Conservation (phyloP, 495 filamentous ascomycete species). For the Cercophora scortea region DNA sequence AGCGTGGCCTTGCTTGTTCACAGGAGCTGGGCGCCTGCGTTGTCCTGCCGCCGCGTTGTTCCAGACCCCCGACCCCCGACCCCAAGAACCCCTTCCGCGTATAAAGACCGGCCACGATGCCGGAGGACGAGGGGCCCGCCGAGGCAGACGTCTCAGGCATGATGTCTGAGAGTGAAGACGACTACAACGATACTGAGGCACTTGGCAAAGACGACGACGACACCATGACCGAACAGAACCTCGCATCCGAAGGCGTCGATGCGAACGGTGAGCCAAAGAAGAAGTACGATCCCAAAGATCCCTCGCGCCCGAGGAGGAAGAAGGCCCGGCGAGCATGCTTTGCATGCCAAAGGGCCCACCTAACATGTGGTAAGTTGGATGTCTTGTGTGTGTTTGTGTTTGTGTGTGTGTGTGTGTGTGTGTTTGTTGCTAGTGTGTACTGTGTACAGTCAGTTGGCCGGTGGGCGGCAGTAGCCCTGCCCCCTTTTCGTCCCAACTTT, state of each 20-base stretch:
- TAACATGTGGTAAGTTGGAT: slow-evolving; percentile 82
- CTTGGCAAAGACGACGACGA: slow-evolving; percentile 49
- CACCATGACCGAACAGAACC: slow-evolving; percentile 48
- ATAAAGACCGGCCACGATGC: slow-evolving; percentile 42
- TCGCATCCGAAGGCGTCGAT: slow-evolving; percentile 35
- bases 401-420: neutral
- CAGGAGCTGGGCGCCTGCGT: slow-evolving; percentile 25
- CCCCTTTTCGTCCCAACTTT: too few species aligned
- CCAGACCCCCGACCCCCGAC: slow-evolving; percentile 5
- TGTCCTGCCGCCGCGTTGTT: slow-evolving; percentile 24
- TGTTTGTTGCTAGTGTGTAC: too few species aligned
- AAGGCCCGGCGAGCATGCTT: slow-evolving; percentile 93
- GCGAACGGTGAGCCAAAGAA: slow-evolving; percentile 44
- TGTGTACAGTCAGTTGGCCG: too few species aligned
- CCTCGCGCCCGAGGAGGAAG: slow-evolving; percentile 79
- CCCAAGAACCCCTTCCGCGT: slow-evolving; percentile 25
- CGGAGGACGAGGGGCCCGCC: slow-evolving; percentile 34
- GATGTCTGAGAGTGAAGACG: slow-evolving; percentile 49
- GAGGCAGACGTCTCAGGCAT: slow-evolving; percentile 45
- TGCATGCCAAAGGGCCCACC: slow-evolving; percentile 93
- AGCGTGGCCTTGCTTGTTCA: slow-evolving; percentile 10
- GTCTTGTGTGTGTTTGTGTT: neutral
- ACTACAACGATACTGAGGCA: slow-evolving; percentile 38
- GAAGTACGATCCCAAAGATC: slow-evolving; percentile 73
- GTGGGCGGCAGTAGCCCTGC: too few species aligned